phyloP scores from a whole-genome alignment of 2,329 filamentous ascomycete genomes.

The Chrysoporthe austroafricana region DNA sequence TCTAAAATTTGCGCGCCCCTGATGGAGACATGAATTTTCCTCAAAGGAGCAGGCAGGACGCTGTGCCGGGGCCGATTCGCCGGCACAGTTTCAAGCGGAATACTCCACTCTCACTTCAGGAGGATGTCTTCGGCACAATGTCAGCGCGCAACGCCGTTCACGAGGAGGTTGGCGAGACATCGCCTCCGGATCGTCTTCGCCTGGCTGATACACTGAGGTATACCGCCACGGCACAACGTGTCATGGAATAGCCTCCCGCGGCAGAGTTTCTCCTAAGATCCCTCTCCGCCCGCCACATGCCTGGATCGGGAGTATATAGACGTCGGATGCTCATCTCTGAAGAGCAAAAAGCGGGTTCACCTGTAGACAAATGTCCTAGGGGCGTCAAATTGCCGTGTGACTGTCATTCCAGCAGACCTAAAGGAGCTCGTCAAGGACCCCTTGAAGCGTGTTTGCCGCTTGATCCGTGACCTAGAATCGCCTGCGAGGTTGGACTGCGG shows the following conservation, averaged over 20 bases:
- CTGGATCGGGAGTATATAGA: not conserved
- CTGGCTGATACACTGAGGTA: not conserved
- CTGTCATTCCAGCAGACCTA: not conserved
- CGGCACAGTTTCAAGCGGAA: not conserved
- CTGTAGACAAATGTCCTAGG: not conserved
- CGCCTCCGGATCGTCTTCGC: not conserved
- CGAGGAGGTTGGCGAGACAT: not conserved
- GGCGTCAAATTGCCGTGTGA: not conserved
- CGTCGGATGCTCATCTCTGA: not conserved
- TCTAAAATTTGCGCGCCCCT: not conserved
- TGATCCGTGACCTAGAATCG: not conserved
- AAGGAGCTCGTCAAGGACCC: not conserved
- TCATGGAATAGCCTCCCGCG: not conserved
- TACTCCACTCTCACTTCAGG: not conserved
- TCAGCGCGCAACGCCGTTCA: not conserved
- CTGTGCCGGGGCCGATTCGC: not conserved
- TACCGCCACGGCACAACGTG: not conserved
- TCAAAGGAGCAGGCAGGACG: not conserved
- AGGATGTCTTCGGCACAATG: not conserved
- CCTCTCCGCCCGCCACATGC: not conserved
- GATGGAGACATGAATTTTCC: not conserved
- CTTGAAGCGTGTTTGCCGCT: not conserved
- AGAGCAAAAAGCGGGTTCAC: not conserved
- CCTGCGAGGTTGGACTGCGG: not conserved
- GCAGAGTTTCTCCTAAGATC: not conserved